phyloP scores from a whole-genome alignment of 768 basidiomycete species.

The Pseudohyphozyma bogoriensis region DNA sequence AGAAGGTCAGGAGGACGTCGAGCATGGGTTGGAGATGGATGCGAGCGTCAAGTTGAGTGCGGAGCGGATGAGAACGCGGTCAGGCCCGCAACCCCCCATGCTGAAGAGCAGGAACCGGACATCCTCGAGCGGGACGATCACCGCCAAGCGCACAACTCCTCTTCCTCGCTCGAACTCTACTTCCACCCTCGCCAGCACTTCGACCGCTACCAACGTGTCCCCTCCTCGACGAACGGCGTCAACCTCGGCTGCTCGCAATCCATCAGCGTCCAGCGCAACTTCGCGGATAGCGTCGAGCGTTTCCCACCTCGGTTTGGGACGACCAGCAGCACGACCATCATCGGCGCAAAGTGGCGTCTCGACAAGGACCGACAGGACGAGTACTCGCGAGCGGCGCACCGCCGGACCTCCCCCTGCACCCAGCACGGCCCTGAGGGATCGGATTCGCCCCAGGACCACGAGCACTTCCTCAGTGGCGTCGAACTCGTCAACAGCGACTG shows the following conservation, averaged over 20 bases:
- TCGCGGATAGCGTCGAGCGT: background rate
- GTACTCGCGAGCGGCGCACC: background rate
- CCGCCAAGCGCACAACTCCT: background rate
- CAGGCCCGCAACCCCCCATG: background rate
- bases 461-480: constrained; percentile 1
- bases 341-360: background rate
- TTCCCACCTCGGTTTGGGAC: background rate
- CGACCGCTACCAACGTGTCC: background rate
- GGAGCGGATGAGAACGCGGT: constrained; percentile 18
- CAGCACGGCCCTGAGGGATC: constrained; percentile 11
- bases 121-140: background rate
- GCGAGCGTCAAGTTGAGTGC: background rate
- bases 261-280: background rate
- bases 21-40: background rate
- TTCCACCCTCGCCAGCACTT: background rate
- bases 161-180: background rate
- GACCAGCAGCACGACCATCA: background rate
- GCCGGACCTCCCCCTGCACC: constrained; percentile 21
- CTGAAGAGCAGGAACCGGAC: background rate
- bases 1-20: constrained; percentile 1
- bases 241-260: background rate
- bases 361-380: background rate
- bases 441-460: constrained; percentile 2
- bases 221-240: constrained; percentile 1
- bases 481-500: background rate